Base-by-base conservation (phyloP, 768 basidiomycete species). In the Coprinopsis cinerea region DNA sequence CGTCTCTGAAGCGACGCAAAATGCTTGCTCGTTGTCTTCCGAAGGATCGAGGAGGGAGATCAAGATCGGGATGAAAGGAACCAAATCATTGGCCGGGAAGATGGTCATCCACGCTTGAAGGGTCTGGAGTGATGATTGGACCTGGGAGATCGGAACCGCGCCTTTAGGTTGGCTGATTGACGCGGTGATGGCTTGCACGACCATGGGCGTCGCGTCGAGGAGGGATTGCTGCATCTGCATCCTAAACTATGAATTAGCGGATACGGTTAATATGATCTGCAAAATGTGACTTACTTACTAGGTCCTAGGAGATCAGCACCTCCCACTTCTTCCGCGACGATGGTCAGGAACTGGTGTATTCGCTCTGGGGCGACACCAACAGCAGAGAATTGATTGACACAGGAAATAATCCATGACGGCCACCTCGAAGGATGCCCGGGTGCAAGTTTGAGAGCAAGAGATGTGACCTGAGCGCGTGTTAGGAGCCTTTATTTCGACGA, bases 101-200 rank as follows among this genome's bases (percentile, higher is more conserved):
- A 78, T 75, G 2, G 74, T 67, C 57, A 94, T 79, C 93, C 92
- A 97, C 2, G 87, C 82, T 60, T 89, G 82, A 1, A 94, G 68
- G 61, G 90, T 92, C 52, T 79, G 82, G 47, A 93, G 72, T 0
- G 89, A 88, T 0, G 88, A 80, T 15, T 76, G 75, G 0, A 86
- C 71, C 53, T 92, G 79, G 39, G 67, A 68, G 14, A 64, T 58
- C 30, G 64, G 57, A 47, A 65, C 51, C 30, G 61, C 47, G 10
- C 59, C 63, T 32, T 53, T 63, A 17, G 67, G 70, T 27, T 60
- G 71, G 1, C 65, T 68, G 23, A 92, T 74, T 1, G 85, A 78
- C 1, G 73, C 62, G 4, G 70, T 73, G 37, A 96, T 75, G 10
- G 84, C 83, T 51, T 81, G 79, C 1, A 83, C 71, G 11, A 92